Evolutionary conservation across 2,329 filamentous ascomycete species (phyloP), one percentile per base, ranked within the genome.

Genomic region (Lasiodiplodia citricola): DNA sequence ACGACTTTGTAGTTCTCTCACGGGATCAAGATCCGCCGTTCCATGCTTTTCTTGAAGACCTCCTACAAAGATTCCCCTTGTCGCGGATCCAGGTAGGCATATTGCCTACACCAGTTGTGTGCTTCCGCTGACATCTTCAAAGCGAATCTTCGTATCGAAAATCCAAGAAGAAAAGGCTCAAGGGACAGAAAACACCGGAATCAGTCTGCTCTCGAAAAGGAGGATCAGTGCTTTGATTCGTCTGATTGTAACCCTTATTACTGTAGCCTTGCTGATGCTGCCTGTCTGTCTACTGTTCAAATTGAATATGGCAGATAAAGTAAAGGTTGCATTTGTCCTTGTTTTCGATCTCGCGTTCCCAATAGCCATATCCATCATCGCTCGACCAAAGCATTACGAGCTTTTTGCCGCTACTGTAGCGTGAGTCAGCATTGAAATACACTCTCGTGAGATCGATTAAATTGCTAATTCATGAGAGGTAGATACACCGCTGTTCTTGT

Each of bases 351-450:
- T 72, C 25, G 50, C 69, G 13, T 74, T 74, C 60, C 69, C 70
- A 5, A 25, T 69, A 7, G 70, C 71, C 4, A 64, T 74, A 3
- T 66, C 69, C 14, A 16, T 74, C 5, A 57, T 70, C 10, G 71
- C 71, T 0, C 68, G 62, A 52, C 71, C 71, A 25, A 71, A 64
- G 51, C 68, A 66, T 10, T 60, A 70, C 8, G 73, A 74, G 38
- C 63, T 74, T 4, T 73, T 74, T 55, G 71, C 71, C 37, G 71
- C 72, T n/a, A 74, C 70, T 47, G 73, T 72, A 38, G 69, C 73
- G 73, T 74, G 52, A 69, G 70, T 70, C 18, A 8, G 10, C 8
- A n/a, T 7, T n/a, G 7, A 1, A 7, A 5, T 3, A 7, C 18
- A 47, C 8, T 7, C 7, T n/a, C 4, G 4, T 47, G 6, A 10